Conservation (phyloP, 1,284 basidiomycete genomes). For the Ustanciosporium gigantosporum region DNA sequence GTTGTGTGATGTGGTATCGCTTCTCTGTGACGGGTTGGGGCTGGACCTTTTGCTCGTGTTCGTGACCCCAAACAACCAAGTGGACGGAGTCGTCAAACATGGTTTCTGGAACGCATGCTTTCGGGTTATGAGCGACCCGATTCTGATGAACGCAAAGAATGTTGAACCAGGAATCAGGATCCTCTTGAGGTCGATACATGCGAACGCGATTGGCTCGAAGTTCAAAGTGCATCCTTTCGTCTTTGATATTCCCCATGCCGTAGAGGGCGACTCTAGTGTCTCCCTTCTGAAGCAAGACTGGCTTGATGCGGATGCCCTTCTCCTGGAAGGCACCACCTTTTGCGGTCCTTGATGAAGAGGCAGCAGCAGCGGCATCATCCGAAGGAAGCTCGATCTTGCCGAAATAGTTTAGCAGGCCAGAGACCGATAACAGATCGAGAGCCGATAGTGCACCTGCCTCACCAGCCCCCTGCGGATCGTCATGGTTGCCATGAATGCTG, state of each 20-base stretch:
- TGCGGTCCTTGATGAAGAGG: conserved; percentile 45
- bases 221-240: conserved; percentile 93
- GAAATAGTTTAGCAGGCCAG: conserved; percentile 95
- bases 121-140: conserved; percentile 87
- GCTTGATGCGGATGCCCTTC: conserved; percentile 82
- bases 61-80: conserved; percentile 96
- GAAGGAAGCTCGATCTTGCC: conserved; percentile 72
- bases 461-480: conserved; percentile 95
- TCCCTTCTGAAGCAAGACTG: conserved; percentile 87
- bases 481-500: conserved; percentile 98
- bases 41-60: conserved; percentile 91
- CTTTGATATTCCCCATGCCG: conserved; percentile 95
- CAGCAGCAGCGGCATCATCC: conserved; percentile 19
- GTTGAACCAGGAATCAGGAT: conserved; percentile 84
- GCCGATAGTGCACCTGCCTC: conserved; percentile 85
- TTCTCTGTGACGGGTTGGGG: conserved; percentile 90
- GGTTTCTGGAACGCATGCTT: conserved; percentile 89
- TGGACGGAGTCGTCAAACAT: conserved; percentile 96
- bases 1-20: conserved; percentile 87
- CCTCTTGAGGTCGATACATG: conserved; percentile 90
- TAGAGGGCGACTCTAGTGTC: conserved; percentile 83
- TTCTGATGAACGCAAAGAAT: conserved; percentile 93
- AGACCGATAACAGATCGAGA: conserved; percentile 88
- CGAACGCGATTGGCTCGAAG: conserved; percentile 86
- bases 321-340: conserved; percentile 67